These are phyloP conservation scores for Leishmania turanica DNA, from an alignment of 208 protist species.

Conservation along the genomic window DNA sequence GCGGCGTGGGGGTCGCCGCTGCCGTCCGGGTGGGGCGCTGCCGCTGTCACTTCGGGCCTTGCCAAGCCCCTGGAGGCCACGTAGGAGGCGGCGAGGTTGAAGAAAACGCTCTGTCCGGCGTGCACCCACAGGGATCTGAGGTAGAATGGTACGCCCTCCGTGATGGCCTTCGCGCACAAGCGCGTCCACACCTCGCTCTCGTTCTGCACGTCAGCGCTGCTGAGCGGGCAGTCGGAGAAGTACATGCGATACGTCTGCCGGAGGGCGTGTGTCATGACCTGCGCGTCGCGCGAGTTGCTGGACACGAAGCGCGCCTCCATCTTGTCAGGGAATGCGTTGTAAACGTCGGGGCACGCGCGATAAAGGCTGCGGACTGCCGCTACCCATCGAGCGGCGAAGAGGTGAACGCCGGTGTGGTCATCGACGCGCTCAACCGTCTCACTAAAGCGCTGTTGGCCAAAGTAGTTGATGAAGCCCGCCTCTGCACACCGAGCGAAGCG, in stretches of 20 bases:
- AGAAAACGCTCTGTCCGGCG: constrained; percentile 79
- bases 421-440: constrained; percentile 36
- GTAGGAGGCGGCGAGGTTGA: constrained; percentile 65
- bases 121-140: constrained; percentile 79
- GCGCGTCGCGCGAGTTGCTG: constrained; percentile 50
- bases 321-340: constrained; percentile 60
- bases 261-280: constrained; percentile 64
- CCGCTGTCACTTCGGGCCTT: too few relatives aligned
- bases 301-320: constrained; percentile 71
- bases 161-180: constrained; percentile 72
- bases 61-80: constrained; percentile 17
- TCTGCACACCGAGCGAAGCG: constrained; percentile 38
- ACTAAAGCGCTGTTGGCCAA: constrained; percentile 95
- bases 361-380: constrained; percentile 62
- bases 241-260: constrained; percentile 62
- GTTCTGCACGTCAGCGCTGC: constrained; percentile 37
- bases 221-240: constrained; percentile 42
- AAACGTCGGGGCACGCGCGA: constrained; percentile 41
- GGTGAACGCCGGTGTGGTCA: constrained; percentile 79
- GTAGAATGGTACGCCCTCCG: constrained; percentile 48
- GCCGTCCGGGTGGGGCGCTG: not conserved
- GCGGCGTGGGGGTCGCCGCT: not conserved
- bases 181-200: constrained; percentile 50
- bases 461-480: constrained; percentile 95
- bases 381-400: constrained; percentile 60